phyloP scores from a whole-genome alignment of 352 stramenopile species.

The Phytopythium sindhum region DNA sequence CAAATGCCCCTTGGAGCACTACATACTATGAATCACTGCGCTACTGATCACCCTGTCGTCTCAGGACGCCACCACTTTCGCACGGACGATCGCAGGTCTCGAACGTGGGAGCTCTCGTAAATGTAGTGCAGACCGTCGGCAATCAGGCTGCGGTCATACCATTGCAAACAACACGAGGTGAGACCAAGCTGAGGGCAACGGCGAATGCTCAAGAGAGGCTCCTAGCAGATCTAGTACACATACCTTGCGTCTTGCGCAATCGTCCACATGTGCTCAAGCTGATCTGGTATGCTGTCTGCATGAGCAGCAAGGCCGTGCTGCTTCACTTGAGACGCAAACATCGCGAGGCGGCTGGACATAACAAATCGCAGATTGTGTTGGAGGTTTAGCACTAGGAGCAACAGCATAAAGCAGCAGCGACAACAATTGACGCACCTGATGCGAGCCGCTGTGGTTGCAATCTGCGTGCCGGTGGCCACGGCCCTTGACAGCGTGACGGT shows the following conservation, averaged over 20 bases:
- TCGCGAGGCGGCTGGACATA: conserved; percentile 26
- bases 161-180: conserved; percentile 2
- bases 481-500: conserved; percentile 59
- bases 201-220: no score
- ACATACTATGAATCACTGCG: no score
- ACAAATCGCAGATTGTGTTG: not conserved
- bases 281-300: conserved; percentile 56
- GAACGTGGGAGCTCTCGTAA: conserved; percentile 45
- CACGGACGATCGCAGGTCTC: conserved; percentile 39
- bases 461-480: conserved; percentile 52
- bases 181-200: not conserved
- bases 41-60: not conserved
- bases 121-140: conserved; percentile 54
- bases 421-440: conserved; percentile 26
- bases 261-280: conserved; percentile 47
- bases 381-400: conserved; percentile 1
- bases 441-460: conserved; percentile 44
- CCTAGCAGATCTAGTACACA: not conserved
- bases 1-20: no score
- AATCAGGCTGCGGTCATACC: conserved; percentile 30
- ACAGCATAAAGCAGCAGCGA: conserved; percentile 3
- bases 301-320: conserved; percentile 46
- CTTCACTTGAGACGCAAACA: conserved; percentile 45
- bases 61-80: conserved; percentile 39
- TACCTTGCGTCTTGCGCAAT: conserved; percentile 60